Percentiles rank a stretch among this genome's conserved stretches.
Evolutionary conservation across 257 asterid genomes (phyloP).

Genomic region (Solanum paucissectum): DNA sequence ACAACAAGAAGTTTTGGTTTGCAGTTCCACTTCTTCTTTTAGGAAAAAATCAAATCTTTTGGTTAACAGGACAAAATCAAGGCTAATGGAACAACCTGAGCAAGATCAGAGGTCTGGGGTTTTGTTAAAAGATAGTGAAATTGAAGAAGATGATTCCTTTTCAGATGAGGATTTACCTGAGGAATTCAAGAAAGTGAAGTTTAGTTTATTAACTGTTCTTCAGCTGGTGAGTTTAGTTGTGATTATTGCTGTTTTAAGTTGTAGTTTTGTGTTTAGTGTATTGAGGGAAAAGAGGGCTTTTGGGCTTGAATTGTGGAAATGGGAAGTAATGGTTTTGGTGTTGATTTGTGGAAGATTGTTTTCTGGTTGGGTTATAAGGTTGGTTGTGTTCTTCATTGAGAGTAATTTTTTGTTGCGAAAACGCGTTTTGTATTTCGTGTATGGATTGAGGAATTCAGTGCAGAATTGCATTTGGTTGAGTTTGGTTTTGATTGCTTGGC

Average conservation of each 20-base stretch:
- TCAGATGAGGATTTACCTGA: constrained; percentile 77
- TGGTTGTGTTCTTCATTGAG: constrained; percentile 55
- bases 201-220: constrained; percentile 31
- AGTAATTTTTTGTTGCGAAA: constrained; percentile 55
- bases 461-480: constrained; percentile 85
- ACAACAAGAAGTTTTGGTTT: constrained; percentile 34
- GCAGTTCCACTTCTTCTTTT: constrained; percentile 53
- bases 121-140: constrained; percentile 35
- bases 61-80: constrained; percentile 42
- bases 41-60: constrained; percentile 38
- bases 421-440: constrained; percentile 69
- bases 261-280: constrained; percentile 26
- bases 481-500: constrained; percentile 80
- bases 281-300: constrained; percentile 14
- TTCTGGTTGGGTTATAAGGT: constrained; percentile 71
- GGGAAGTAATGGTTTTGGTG: constrained; percentile 72
- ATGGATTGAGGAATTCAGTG: constrained; percentile 71
- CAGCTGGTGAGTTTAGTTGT: constrained; percentile 51
- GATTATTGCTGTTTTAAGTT: constrained; percentile 40
- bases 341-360: constrained; percentile 68
- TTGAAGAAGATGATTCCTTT: constrained; percentile 83
- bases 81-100: constrained; percentile 54
- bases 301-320: constrained; percentile 63
- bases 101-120: constrained; percentile 33
- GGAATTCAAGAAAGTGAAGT: constrained; percentile 51